Base-by-base conservation (phyloP, 2,329 filamentous ascomycete species). In the Phialocephala sp. region DNA sequence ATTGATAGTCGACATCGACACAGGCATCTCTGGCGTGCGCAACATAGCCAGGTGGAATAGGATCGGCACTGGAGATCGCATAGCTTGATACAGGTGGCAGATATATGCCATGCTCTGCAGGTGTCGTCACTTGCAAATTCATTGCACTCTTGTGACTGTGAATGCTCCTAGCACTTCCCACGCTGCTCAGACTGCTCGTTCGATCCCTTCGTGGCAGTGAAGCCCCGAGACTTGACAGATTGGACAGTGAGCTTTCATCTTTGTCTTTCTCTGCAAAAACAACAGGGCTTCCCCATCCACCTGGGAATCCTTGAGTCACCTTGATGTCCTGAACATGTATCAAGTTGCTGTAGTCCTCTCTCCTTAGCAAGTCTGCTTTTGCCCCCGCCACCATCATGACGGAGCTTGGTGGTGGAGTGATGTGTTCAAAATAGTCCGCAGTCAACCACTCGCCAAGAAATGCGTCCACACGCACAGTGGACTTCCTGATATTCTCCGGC, bases 381-480 rank as follows among this genome's bases (percentile, higher is more conserved):
- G 95, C 94, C 47, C 88, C 87, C 32, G 91, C 91, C 2, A 98
- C 83, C 92, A 99, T 96, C 79, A 95, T 86, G 4, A 90, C 87
- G 2, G 93, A 94, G 52, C 88, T 87, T 0, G 95, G 95, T 12
- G 95, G 95, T 2, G 93, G 92, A 0, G 91, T 94, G 69, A 97
- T 97, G 60, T 91, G 85, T 68, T 97, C 93, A 74, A 94, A 99
- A 77, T 99, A 99, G 75, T 94, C 90, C 0, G 93, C 92, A 1
- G 91, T 92, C 36, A 98, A 84, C 95, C 95, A 99, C 82, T 99
- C 95, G 58, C 95, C 94, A 0, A 99, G 84, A 75, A 96, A 97
- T 0, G 94, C 91, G 78, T 99, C 95, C 6, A 99, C 85, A 0
- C 95, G 90, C 57, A 99, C 80, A 11, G 89, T 83, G 2, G 86